A percentile compares a stretch with the other conserved stretches of the same genome.
phyloP scores from a whole-genome alignment of 2,329 filamentous ascomycete genomes.

The Apiospora kogelbergensis region DNA sequence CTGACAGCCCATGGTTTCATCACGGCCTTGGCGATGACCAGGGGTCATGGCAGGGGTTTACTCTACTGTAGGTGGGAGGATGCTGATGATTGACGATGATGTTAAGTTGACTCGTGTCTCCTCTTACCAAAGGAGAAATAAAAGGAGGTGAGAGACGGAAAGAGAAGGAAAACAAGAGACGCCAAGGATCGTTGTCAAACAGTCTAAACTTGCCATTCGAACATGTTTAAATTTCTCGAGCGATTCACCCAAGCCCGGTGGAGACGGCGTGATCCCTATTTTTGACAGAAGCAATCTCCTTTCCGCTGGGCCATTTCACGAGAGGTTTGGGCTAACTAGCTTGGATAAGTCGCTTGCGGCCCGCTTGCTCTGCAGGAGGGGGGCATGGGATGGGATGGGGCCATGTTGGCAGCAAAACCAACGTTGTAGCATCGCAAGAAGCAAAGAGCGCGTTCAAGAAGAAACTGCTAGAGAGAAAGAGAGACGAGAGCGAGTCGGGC shows the following conservation, averaged over 20 bases:
- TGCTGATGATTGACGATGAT: constrained; percentile 5
- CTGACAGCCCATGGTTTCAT: constrained; percentile 10
- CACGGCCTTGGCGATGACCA: neutral
- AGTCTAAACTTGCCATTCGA: constrained; percentile 3
- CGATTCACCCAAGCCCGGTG: neutral
- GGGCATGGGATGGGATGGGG: neutral
- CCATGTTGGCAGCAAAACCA: neutral
- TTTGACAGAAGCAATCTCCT: constrained; percentile 9
- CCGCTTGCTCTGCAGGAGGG: neutral
- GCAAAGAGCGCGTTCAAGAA: neutral
- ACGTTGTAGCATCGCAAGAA: neutral
- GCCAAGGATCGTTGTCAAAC: constrained; percentile 4
- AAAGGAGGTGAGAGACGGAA: neutral
- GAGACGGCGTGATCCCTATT: neutral
- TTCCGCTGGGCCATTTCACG: neutral
- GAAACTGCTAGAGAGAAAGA: neutral
- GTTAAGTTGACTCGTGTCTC: constrained; percentile 4
- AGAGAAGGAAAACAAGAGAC: neutral
- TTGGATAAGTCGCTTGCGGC: neutral
- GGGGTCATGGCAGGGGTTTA: neutral
- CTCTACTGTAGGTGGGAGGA: neutral
- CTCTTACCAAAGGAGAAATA: neutral
- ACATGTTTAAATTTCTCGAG: neutral
- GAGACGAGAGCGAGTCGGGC: neutral
- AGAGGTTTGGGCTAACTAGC: neutral